A percentile compares a stretch with the other conserved stretches of the same genome.
Conservation (phyloP, 1,139 yeast genomes). For the Geotrichum reessii region DNA sequence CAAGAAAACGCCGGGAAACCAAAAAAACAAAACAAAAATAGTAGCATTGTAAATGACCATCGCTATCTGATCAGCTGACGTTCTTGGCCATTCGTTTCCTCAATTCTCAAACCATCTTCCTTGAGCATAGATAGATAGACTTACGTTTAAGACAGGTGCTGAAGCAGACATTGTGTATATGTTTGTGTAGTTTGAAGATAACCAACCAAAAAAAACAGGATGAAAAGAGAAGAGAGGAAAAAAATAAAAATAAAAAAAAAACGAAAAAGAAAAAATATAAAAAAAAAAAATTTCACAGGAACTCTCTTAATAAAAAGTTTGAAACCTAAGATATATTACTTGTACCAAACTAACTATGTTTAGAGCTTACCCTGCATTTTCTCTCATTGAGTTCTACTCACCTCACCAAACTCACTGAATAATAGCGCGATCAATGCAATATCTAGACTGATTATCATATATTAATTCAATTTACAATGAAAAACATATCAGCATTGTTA, state of each 20-base stretch:
- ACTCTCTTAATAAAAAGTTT: neutral
- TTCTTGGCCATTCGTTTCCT: neutral
- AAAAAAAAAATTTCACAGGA: neutral
- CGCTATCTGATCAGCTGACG: neutral
- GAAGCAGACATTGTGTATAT: slow-evolving; percentile 19
- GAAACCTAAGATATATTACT: neutral
- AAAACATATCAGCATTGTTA: neutral
- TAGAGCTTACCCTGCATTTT: neutral
- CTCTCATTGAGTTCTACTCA: neutral
- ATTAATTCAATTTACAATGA: neutral
- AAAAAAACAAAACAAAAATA: neutral
- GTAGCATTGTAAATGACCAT: neutral
- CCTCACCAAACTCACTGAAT: neutral
- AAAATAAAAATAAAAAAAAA: neutral
- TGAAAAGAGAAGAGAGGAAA: neutral
- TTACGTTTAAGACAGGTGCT: slow-evolving; percentile 30
- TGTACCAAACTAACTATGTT: neutral
- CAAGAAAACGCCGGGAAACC: neutral
- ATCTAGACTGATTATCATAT: neutral
- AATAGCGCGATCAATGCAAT: neutral
- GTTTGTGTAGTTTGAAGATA: neutral
- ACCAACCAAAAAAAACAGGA: neutral
- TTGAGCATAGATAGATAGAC: slow-evolving; percentile 12
- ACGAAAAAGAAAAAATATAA: neutral
- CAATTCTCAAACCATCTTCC: neutral